Percentiles rank a stretch among this genome's conserved stretches.
Evolutionary conservation across 1,139 yeast species (phyloP).

Genomic region (Komagataea norvegica): DNA sequence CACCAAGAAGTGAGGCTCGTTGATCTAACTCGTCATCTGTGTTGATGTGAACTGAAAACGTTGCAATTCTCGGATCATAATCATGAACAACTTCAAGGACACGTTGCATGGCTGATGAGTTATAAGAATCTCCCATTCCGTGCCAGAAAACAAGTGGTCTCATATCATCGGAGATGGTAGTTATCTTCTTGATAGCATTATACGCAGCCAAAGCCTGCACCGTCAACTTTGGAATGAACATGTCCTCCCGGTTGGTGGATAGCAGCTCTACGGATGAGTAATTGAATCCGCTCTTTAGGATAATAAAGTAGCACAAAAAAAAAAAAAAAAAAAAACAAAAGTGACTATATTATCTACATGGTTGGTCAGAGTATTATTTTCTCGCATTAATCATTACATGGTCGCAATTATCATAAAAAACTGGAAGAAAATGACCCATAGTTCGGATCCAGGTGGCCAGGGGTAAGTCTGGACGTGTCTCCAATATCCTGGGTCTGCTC

Average conservation of each 20-base stretch:
- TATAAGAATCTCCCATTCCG: conserved; percentile 74
- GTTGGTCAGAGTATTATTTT: too few relatives aligned
- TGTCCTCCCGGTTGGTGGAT: background rate
- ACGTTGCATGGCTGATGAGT: conserved; percentile 54
- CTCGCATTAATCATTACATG: too few relatives aligned
- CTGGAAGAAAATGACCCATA: too few relatives aligned
- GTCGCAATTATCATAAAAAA: too few relatives aligned
- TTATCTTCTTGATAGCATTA: conserved; percentile 15
- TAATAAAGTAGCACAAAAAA: too few relatives aligned
- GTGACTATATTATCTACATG: too few relatives aligned
- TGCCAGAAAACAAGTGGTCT: conserved; percentile 76
- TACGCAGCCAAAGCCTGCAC: conserved; percentile 17
- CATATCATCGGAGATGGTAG: conserved; percentile 9
- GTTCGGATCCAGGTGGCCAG: too few relatives aligned
- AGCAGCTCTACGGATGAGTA: background rate
- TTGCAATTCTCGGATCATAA: conserved; percentile 46
- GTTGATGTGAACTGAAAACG: conserved; percentile 51
- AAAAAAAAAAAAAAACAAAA: too few relatives aligned
- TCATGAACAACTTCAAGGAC: conserved; percentile 40
- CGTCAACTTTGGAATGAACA: conserved; percentile 16
- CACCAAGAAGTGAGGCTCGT: conserved; percentile 54
- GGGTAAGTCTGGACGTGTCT: too few relatives aligned
- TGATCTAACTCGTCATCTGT: conserved; percentile 49
- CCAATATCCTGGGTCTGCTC: conserved; percentile 8
- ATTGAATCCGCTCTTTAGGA: too few relatives aligned